Base-by-base conservation (phyloP, 2,329 filamentous ascomycete species). In the Colletotrichum godetiae region DNA sequence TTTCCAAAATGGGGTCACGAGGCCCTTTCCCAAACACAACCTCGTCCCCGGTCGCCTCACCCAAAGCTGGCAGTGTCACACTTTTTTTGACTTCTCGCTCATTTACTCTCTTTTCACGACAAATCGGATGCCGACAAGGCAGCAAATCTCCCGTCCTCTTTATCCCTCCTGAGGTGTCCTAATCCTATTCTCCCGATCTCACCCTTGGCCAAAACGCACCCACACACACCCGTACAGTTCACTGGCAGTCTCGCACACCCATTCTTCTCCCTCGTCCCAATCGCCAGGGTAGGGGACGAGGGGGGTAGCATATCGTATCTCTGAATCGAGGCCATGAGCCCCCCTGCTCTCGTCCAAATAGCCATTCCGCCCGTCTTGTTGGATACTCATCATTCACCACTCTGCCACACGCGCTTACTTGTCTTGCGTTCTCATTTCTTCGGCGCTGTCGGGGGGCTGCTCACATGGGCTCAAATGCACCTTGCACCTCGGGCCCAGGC, bases 1-100 rank as follows among this genome's bases (percentile, higher is more conserved):
- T 46, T 22, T 27, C 11, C 31, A 56, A 65, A 73, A 70, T 65
- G 56, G 67, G 60, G 70, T 73, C 70, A 66, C 70, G 70, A 73
- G 70, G 60, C 6, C 55, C 56, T 29, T 56, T 73, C 60, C 70
- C 70, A 73, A 73, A 70, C 70, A 70, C 70, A 70, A 58, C 56
- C 60, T 53, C 60, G 29, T 63, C 46, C 42, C 19, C n/a, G 19
- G 42, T 49, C 42, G 42, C 42, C 42, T 49, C 19, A 49, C 42
- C 42, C 42, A 42, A 42, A 42, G 37, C 37, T 15, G 37, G 15
- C 37, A 15, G 13, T 42, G 37, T 42, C 37, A 42, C 37, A 42
- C 37, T 42, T 42, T 42, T 42, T 49, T 49, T 15, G 8, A 19
- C 5, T 49, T 3, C 19, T 13, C 19, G 19, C 31, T 29, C 29